Conservation (phyloP, 1,284 basidiomycete genomes). For the Neolentinus lepideus region DNA sequence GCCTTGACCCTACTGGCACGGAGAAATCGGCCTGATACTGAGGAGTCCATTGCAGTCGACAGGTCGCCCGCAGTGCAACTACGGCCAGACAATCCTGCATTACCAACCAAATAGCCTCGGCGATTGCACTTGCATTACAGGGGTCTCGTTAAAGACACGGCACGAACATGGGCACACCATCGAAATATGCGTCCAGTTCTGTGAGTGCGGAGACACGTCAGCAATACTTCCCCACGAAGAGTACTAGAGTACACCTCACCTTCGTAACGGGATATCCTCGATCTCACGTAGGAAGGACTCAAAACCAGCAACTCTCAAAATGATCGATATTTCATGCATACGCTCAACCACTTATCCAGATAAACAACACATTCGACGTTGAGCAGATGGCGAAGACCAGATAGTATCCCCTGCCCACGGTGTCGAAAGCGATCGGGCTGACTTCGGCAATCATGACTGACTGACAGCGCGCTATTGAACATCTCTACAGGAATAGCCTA, state of each 20-base stretch:
- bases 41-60: too few species aligned
- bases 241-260: conserved; percentile 16
- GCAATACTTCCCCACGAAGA: neutral
- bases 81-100: too few species aligned
- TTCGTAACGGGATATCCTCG: conserved; percentile 38
- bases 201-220: conserved; percentile 5
- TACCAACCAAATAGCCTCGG: too few species aligned
- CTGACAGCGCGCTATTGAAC: conserved; percentile 35
- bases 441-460: conserved; percentile 36
- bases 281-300: conserved; percentile 29
- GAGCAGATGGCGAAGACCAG: conserved; percentile 56
- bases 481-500: conserved; percentile 29
- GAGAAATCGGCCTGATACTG: too few species aligned
- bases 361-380: conserved; percentile 53
- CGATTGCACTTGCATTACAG: too few species aligned
- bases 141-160: too few species aligned
- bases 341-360: conserved; percentile 30
- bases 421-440: conserved; percentile 40
- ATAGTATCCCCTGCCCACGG: conserved; percentile 43
- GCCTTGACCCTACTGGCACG: too few species aligned
- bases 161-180: conserved; percentile 41
- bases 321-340: neutral
- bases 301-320: neutral
- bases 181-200: conserved; percentile 54
- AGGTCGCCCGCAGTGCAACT: too few species aligned